These are phyloP conservation scores for Naganishia randhawae DNA, from an alignment of 768 basidiomycete genomes.

Conservation along the genomic window DNA sequence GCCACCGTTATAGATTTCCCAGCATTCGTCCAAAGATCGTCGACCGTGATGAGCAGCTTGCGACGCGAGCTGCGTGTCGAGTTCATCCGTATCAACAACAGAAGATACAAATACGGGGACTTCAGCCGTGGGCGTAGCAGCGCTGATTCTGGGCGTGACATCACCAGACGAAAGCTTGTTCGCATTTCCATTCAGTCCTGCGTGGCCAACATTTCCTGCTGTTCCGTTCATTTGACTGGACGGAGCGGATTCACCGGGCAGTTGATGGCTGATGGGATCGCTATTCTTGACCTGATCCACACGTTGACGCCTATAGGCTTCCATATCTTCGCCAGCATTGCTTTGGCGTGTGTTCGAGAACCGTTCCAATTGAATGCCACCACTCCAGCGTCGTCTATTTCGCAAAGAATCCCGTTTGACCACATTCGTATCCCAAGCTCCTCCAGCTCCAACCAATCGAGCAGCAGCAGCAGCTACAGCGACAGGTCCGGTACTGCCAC, in stretches of 20 bases:
- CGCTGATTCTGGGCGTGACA: slow-evolving; percentile 36
- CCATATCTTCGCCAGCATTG: slow-evolving; percentile 26
- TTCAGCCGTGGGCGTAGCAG: slow-evolving; percentile 14
- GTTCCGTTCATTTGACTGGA: slow-evolving; percentile 12
- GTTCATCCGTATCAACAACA: slow-evolving; percentile 19
- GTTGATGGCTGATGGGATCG: slow-evolving; percentile 21
- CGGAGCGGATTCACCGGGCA: slow-evolving; percentile 34
- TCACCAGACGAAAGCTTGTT: slow-evolving; percentile 35
- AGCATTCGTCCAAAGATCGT: slow-evolving; percentile 69
- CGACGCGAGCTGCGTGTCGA: slow-evolving; percentile 25
- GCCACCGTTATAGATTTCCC: slow-evolving; percentile 64
- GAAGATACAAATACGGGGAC: slow-evolving; percentile 29
- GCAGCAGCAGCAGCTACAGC: slow-evolving; percentile 52
- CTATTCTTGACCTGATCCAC: slow-evolving; percentile 24
- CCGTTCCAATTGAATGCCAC: slow-evolving; percentile 32
- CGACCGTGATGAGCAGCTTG: slow-evolving; percentile 36
- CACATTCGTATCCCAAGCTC: slow-evolving; percentile 35
- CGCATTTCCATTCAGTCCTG: slow-evolving; percentile 1
- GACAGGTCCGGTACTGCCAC: slow-evolving; percentile 51
- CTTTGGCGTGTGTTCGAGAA: slow-evolving; percentile 26
- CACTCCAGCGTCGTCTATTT: slow-evolving; percentile 36
- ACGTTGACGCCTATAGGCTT: slow-evolving; percentile 2
- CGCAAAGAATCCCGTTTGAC: slow-evolving; percentile 24
- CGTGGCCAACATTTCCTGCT: background rate
- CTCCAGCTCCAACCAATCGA: slow-evolving; percentile 48